Evolutionary conservation across 2,329 filamentous ascomycete genomes (phyloP).

Genomic region (Lojkania enalia): DNA sequence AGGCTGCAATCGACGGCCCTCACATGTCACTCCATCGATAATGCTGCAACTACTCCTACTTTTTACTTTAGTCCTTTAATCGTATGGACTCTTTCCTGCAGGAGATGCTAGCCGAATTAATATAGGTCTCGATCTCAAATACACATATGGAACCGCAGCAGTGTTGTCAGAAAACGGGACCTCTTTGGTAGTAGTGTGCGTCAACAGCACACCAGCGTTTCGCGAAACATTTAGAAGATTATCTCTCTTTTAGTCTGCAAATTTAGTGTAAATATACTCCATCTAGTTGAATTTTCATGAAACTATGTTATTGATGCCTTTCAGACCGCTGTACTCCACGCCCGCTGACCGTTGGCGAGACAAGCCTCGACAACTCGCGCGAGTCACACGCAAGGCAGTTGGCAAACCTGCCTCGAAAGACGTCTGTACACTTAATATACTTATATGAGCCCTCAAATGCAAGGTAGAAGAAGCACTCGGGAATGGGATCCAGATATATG

Average conservation of each 20-base stretch:
- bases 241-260: neutral
- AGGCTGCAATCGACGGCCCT: too few relatives aligned
- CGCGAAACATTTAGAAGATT: neutral
- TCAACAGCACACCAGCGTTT: neutral
- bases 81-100: neutral
- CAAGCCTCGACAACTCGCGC: neutral
- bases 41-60: too few relatives aligned
- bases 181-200: neutral
- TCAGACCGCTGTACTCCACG: slow-evolving; percentile 1
- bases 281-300: neutral
- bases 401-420: slow-evolving; percentile 3
- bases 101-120: neutral
- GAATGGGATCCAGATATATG: neutral
- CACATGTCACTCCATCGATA: too few relatives aligned
- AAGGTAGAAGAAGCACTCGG: neutral
- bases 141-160: neutral
- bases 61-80: neutral
- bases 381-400: neutral
- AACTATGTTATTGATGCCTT: neutral
- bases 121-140: neutral
- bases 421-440: slow-evolving; percentile 1
- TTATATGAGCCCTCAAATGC: neutral
- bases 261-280: neutral
- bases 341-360: neutral
- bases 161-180: neutral